These are phyloP conservation scores for Limnanthes douglasii DNA, from an alignment of 345 rosid species.

Conservation along the genomic window DNA sequence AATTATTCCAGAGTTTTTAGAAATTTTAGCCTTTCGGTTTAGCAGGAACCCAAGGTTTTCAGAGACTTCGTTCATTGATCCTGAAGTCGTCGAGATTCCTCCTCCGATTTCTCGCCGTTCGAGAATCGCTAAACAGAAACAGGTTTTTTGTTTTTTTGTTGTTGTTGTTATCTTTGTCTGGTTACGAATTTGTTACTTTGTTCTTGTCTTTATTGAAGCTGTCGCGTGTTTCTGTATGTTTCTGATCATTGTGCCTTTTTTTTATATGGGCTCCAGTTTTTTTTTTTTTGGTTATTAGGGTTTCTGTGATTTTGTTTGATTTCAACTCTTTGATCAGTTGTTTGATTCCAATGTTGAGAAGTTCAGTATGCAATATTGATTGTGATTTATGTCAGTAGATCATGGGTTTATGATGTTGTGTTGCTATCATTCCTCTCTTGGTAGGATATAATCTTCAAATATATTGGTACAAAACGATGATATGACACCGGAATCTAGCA, in stretches of 20 bases:
- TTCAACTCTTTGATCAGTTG: too few relatives aligned
- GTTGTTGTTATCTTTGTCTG: neutral
- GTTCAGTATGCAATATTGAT: too few relatives aligned
- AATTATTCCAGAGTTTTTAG: too few relatives aligned
- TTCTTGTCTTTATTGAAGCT: neutral
- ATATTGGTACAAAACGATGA: too few relatives aligned
- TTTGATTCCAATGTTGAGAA: too few relatives aligned
- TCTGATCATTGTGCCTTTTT: neutral
- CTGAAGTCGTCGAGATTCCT: conserved; percentile 51
- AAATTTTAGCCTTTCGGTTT: too few relatives aligned
- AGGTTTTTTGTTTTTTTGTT: conserved; percentile 23
- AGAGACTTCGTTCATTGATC: conserved; percentile 33
- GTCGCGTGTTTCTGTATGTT: neutral
- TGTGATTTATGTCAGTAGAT: too few relatives aligned
- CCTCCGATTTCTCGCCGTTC: conserved; percentile 25
- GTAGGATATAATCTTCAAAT: too few relatives aligned
- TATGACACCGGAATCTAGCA: too few relatives aligned
- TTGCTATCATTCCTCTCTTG: too few relatives aligned
- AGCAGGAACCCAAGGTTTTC: conserved; percentile 19
- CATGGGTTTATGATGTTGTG: too few relatives aligned
- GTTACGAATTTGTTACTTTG: neutral
- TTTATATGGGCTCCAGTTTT: conserved; percentile 12
- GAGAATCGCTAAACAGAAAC: conserved; percentile 15
- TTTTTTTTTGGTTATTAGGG: conserved; percentile 1
- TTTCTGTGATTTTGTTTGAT: conserved; percentile 2